These are phyloP conservation scores for Blepharisma undulans DNA, from an alignment of 169 alveolate genomes.

Conservation along the genomic window DNA sequence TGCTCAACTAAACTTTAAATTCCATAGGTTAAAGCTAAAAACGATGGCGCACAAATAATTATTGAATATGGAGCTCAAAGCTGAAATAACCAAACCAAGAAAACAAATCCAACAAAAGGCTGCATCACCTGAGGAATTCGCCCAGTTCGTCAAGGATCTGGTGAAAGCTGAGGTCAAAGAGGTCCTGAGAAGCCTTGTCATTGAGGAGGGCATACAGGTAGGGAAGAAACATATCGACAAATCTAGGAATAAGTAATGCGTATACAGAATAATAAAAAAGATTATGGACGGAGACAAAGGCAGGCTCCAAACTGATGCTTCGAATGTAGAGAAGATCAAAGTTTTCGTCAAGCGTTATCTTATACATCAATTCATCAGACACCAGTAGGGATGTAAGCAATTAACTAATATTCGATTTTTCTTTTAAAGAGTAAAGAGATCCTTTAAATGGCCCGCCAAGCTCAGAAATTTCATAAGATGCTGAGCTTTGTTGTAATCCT, in stretches of 20 bases:
- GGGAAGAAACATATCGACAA: conserved; percentile 18
- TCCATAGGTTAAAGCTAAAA: neutral
- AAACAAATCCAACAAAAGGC: conserved; percentile 13
- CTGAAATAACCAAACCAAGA: neutral
- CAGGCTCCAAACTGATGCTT: conserved; percentile 22
- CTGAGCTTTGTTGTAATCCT: neutral
- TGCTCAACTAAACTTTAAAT: neutral
- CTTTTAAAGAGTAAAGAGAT: neutral
- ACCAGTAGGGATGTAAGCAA: neutral
- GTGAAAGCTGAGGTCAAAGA: conserved; percentile 29
- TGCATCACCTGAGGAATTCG: neutral
- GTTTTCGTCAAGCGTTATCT: conserved; percentile 39
- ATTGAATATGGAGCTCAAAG: neutral
- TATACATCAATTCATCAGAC: conserved; percentile 12
- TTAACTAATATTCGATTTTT: neutral
- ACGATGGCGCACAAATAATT: neutral
- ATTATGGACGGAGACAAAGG: conserved; percentile 40
- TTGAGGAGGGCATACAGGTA: conserved; percentile 29
- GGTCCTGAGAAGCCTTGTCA: conserved; percentile 9
- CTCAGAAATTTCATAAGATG: neutral
- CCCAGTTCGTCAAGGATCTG: neutral
- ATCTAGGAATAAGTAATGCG: conserved; percentile 6
- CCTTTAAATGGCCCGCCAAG: neutral
- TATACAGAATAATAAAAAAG: conserved; percentile 26
- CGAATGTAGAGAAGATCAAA: conserved; percentile 14